Base-by-base conservation (phyloP, 768 basidiomycete species). In the Pilatotrama ljubarskyi region DNA sequence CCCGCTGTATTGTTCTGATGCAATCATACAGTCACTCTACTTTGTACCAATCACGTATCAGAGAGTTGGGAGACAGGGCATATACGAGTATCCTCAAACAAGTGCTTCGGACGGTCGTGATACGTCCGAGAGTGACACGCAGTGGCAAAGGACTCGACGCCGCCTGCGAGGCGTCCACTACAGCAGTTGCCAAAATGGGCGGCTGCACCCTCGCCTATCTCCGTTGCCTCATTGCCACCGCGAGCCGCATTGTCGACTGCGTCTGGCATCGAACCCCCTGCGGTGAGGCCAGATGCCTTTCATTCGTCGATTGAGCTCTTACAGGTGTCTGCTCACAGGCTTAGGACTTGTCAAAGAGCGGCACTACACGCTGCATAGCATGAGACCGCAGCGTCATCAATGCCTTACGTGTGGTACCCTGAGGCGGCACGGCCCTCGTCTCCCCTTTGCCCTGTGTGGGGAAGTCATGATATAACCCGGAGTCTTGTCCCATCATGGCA, bases 381-480 rank as follows among this genome's bases (percentile, higher is more conserved):
- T 58, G 61, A 44, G 42, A 26, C 24, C 18, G 40, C 32, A 51
- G 44, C 38, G 56, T 54, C 51, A 55, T 58, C 56, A 51, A 22
- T 40, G 32, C 59, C 49, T 55, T 47, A 40, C 17, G 53, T 40
- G 50, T 40, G 15, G 37, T 18, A 47, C 14, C 35, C 53, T n/a
- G 1, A 11, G 6, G 43, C 35, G 49, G 32, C 52, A 54, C 42
- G 47, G 32, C 51, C 22, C 18, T 29, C 29, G 56, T 41, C 47
- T 63, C 56, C 61, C 61, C 61, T 63, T 25, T 63, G 61, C 61
- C 61, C 61, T 54, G 56, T 50, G 47, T 50, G 37, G 37, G 42
- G 51, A 56, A 42, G 18, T 22, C 38, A 49, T 54, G 53, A 46
- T 41, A 50, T 20, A 58, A 50, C 46, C 5, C 40, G 32, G 10